phyloP scores from a whole-genome alignment of 2,329 filamentous ascomycete genomes.

The Cordyceps cateniannulata region DNA sequence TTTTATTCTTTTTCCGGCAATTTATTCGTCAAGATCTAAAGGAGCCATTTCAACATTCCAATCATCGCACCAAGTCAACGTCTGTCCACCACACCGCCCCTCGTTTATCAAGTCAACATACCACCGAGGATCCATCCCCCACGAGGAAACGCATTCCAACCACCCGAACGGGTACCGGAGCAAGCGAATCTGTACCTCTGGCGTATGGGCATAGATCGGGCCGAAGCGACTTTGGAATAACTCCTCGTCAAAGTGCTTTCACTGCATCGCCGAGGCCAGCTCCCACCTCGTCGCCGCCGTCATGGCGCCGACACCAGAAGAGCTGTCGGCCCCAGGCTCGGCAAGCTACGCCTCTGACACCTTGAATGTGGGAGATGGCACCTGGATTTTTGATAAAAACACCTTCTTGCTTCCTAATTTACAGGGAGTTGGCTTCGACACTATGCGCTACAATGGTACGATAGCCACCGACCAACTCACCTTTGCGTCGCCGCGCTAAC shows the following conservation, averaged over 20 bases:
- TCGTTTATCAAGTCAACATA: background rate
- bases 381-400: constrained; percentile 73
- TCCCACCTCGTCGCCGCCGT: constrained; percentile 34
- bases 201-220: background rate
- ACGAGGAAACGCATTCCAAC: constrained; percentile 8
- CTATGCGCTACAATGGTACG: constrained; percentile 78
- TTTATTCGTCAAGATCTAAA: background rate
- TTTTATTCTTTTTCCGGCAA: background rate
- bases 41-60: background rate
- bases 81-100: constrained; percentile 7
- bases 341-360: constrained; percentile 67
- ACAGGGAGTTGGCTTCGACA: constrained; percentile 69
- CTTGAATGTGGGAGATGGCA: constrained; percentile 74
- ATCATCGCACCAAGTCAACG: background rate
- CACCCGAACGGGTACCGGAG: background rate
- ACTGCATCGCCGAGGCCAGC: background rate
- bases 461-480: background rate
- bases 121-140: background rate
- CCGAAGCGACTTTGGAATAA: background rate
- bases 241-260: background rate
- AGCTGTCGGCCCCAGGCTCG: constrained; percentile 63
- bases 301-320: constrained; percentile 55
- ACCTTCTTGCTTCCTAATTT: constrained; percentile 74
- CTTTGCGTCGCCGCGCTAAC: constrained; percentile 9
- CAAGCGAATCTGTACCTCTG: background rate